Evolutionary conservation across 805 yeast species (phyloP).

Genomic region (Ogataea nakhonphanomensis): DNA sequence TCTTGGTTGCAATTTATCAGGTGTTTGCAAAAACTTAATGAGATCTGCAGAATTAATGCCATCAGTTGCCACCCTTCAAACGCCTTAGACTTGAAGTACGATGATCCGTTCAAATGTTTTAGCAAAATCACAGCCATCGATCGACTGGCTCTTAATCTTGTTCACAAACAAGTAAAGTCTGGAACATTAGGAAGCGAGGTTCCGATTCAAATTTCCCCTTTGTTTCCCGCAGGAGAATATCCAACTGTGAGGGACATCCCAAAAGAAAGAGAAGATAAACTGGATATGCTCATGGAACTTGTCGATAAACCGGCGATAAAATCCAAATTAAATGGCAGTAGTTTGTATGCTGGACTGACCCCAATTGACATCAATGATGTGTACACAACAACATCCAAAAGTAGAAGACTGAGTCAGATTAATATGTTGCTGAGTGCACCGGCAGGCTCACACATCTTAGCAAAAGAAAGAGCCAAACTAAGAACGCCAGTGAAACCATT

Average conservation of each 20-base stretch:
- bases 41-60: constrained; percentile 21
- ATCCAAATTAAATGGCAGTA: constrained; percentile 16
- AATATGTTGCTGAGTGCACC: constrained; percentile 23
- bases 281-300: constrained; percentile 19
- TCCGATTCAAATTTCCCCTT: background rate
- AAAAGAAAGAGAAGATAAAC: constrained; percentile 16
- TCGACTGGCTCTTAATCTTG: constrained; percentile 25
- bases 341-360: constrained; percentile 23
- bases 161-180: constrained; percentile 18
- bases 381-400: constrained; percentile 28
- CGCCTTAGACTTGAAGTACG: constrained; percentile 21
- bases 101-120: constrained; percentile 30
- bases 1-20: constrained; percentile 34
- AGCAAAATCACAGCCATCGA: constrained; percentile 26
- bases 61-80: constrained; percentile 26
- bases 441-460: constrained; percentile 39
- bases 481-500: constrained; percentile 43
- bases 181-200: background rate
- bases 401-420: constrained; percentile 26
- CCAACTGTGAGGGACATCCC: constrained; percentile 16
- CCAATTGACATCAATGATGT: constrained; percentile 26
- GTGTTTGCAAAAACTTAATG: constrained; percentile 23
- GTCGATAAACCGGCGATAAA: constrained; percentile 21
- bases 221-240: background rate
- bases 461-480: constrained; percentile 37